A percentile compares a stretch with the other conserved stretches of the same genome.
These are phyloP conservation scores for Ascochyta clinopodiicola DNA, from an alignment of 2,329 filamentous ascomycete genomes.

Conservation along the genomic window DNA sequence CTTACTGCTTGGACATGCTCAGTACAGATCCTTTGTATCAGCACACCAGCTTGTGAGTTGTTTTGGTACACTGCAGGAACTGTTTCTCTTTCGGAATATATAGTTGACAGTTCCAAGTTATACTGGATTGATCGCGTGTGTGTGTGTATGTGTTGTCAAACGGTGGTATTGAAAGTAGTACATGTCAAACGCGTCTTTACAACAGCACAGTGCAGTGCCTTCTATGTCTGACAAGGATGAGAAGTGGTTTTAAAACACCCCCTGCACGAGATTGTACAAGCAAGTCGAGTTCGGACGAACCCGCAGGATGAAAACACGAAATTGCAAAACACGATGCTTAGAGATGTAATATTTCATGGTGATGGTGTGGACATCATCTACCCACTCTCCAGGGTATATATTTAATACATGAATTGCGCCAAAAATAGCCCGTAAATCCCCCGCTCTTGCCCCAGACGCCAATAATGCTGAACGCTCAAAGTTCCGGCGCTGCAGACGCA, in stretches of 20 bases:
- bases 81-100: too few relatives aligned
- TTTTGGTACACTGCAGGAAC: too few relatives aligned
- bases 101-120: too few relatives aligned
- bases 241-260: neutral
- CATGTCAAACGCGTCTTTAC: neutral
- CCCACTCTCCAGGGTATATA: constrained; percentile 12
- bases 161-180: too few relatives aligned
- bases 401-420: constrained; percentile 12
- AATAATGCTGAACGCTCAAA: constrained; percentile 18
- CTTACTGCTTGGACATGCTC: too few relatives aligned
- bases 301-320: too few relatives aligned
- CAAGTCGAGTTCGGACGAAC: too few relatives aligned
- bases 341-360: neutral
- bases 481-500: neutral
- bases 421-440: constrained; percentile 13
- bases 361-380: constrained; percentile 1
- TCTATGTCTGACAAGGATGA: too few relatives aligned
- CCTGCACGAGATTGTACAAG: neutral
- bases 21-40: too few relatives aligned
- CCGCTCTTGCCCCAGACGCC: constrained; percentile 1
- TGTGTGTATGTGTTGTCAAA: too few relatives aligned
- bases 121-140: too few relatives aligned
- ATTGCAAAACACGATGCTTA: neutral
- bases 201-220: neutral
- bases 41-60: too few relatives aligned